phyloP scores from a whole-genome alignment of 2,329 filamentous ascomycete genomes.

The Fusarium sulawesiense region DNA sequence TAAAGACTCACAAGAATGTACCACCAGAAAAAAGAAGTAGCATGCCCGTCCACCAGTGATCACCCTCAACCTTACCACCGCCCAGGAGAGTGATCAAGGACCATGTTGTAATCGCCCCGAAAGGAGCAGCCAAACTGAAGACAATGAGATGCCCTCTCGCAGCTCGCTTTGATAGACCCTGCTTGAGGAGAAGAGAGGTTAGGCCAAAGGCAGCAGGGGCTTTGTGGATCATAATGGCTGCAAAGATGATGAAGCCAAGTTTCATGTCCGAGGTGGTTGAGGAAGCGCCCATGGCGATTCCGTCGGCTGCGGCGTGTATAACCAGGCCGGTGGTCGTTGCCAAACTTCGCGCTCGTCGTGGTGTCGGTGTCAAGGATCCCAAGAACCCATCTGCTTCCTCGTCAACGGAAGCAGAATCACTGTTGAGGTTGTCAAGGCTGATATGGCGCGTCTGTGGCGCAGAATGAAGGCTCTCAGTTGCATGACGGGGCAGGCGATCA shows the following conservation, averaged over 20 bases:
- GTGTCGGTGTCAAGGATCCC: conserved; percentile 67
- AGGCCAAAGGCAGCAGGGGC: conserved; percentile 95
- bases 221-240: conserved; percentile 98
- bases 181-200: conserved; percentile 88
- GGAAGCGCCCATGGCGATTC: conserved; percentile 94
- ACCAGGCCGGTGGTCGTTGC: conserved; percentile 95
- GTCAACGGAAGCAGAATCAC: conserved; percentile 61
- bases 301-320: conserved; percentile 94
- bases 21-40: conserved; percentile 94
- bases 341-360: conserved; percentile 70
- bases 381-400: conserved; percentile 69
- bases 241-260: conserved; percentile 89
- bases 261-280: conserved; percentile 78
- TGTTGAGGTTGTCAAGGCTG: conserved; percentile 83
- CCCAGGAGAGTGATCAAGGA: conserved; percentile 79
- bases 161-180: conserved; percentile 87
- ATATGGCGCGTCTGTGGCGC: conserved; percentile 83
- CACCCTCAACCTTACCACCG: conserved; percentile 68
- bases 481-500: conserved; percentile 83
- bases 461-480: conserved; percentile 71
- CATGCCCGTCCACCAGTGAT: conserved; percentile 92
- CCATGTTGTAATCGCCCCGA: conserved; percentile 87
- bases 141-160: conserved; percentile 87
- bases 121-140: conserved; percentile 90
- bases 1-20: conserved; percentile 82